Evolutionary conservation across 352 stramenopile genomes (phyloP).

Genomic region (Thraustochytrium striatum): DNA sequence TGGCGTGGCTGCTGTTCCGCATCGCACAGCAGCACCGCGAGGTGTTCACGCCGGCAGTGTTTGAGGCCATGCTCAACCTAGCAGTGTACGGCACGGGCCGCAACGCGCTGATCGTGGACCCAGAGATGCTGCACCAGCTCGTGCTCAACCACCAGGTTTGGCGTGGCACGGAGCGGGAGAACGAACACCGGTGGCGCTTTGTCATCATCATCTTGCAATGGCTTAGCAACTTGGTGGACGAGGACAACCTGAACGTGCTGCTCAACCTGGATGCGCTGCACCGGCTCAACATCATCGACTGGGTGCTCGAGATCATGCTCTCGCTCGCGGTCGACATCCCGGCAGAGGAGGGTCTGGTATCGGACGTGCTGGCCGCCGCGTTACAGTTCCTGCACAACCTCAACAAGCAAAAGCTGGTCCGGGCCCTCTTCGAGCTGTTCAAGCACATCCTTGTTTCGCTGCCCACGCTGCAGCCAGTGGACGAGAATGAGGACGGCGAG

Average conservation of each 20-base stretch:
- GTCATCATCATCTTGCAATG: slow-evolving; percentile 44
- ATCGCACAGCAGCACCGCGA: background rate
- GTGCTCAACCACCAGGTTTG: slow-evolving; percentile 41
- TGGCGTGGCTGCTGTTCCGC: slow-evolving; percentile 43
- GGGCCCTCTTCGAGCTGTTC: slow-evolving; percentile 39
- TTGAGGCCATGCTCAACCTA: slow-evolving; percentile 44
- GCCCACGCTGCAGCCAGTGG: background rate
- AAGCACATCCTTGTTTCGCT: slow-evolving; percentile 46
- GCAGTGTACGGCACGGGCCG: slow-evolving; percentile 4
- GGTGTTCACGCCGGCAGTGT: slow-evolving; percentile 21
- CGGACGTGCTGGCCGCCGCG: slow-evolving; percentile 28
- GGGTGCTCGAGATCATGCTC: slow-evolving; percentile 45
- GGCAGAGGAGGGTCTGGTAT: slow-evolving; percentile 4
- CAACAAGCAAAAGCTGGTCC: slow-evolving; percentile 20
- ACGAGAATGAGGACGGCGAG: background rate
- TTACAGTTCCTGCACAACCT: slow-evolving; percentile 43
- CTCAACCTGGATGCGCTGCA: slow-evolving; percentile 40
- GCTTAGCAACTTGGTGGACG: slow-evolving; percentile 36
- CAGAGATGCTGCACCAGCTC: slow-evolving; percentile 44
- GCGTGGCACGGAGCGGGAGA: background rate
- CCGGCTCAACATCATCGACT: slow-evolving; percentile 43
- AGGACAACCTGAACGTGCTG: slow-evolving; percentile 27
- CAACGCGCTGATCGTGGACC: slow-evolving; percentile 23
- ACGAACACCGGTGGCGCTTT: slow-evolving; percentile 15
- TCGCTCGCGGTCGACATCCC: slow-evolving; percentile 40